Base-by-base conservation (phyloP, 2,329 filamentous ascomycete genomes). In the Claviceps paspali region DNA sequence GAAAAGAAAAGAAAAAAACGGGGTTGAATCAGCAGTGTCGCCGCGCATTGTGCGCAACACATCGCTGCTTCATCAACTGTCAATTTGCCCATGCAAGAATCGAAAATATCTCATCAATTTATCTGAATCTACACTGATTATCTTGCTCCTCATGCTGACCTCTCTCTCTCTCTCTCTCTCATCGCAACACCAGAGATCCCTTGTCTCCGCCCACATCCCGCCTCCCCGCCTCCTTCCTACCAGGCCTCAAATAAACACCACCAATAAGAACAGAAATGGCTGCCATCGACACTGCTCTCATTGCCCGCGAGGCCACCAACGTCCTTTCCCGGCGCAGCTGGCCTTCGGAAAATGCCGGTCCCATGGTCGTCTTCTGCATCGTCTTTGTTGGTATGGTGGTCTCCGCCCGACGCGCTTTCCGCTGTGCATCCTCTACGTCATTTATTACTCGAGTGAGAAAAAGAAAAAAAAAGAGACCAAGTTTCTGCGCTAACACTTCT, bases 291-390 rank as follows among this genome's bases (percentile, higher is more conserved):
- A 47, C 55, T 31, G 35, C 45, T 29, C 41, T 48, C 40, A 43
- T 62, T 43, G 54, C 56, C 49, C 60, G 59, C 49, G 54, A 59
- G 38, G 35, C 30, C 30, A 12, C 18, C 3, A 28, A 35, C 48
- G 34, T 60, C 49, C 51, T 63, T 33, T 50, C 46, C 46, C 62
- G 61, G 58, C 61, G 61, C 43, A 63, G 54, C 55, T 64, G 59
- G 58, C 49, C 61, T 36, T 40, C 51, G 22, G 43, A 48, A 39
- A 54, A 64, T 37, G 50, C 51, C 36, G 61, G 61, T 49, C 57
- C 61, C 45, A 52, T 64, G 42, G 53, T 62, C 36, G 61, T 64
- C 45, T 62, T 64, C 48, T 57, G 52, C 49, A 64, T 64, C 38
- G 53, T 64, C 44, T 57, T 55, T 41, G 36, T 62, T 35, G 58